Evolutionary conservation across 352 stramenopile genomes (phyloP).

Genomic region (Globisporangium nunn): DNA sequence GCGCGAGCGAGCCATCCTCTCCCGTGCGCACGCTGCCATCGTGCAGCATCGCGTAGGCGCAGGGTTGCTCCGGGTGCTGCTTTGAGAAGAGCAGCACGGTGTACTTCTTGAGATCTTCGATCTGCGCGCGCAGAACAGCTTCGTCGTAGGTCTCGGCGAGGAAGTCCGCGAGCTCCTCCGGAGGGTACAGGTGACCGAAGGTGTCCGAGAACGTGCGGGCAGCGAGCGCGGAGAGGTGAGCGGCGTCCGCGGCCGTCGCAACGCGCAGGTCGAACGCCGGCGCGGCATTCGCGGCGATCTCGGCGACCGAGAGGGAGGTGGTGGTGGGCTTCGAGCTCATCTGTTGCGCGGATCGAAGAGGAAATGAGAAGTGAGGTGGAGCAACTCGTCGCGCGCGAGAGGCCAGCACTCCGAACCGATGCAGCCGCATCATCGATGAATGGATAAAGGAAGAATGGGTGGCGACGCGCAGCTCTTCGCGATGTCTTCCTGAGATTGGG

Average conservation of each 20-base stretch:
- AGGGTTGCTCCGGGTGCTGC: conserved; percentile 5
- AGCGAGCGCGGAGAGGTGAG: conserved; percentile 15
- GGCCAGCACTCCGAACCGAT: too few relatives aligned
- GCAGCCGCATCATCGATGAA: too few relatives aligned
- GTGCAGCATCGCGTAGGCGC: not conserved
- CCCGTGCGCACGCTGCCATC: not conserved
- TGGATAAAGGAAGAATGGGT: too few relatives aligned
- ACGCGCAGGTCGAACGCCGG: conserved; percentile 11
- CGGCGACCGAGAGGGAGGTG: too few relatives aligned
- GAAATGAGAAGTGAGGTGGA: too few relatives aligned
- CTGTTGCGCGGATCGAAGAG: too few relatives aligned
- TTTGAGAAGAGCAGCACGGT: conserved; percentile 21
- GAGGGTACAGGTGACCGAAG: conserved; percentile 21
- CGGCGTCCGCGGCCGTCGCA: conserved; percentile 14
- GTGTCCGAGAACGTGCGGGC: conserved; percentile 25
- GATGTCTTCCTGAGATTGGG: too few relatives aligned
- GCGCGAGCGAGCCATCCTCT: not conserved
- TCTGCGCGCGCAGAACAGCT: conserved; percentile 9
- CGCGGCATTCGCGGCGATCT: too few relatives aligned
- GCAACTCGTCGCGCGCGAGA: too few relatives aligned
- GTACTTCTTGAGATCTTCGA: conserved; percentile 18
- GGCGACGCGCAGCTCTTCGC: too few relatives aligned
- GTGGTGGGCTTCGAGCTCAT: too few relatives aligned
- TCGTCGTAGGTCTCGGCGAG: conserved; percentile 14
- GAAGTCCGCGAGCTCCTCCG: conserved; percentile 14